These are phyloP conservation scores for Paraphaeosphaeria sporulosa DNA, from an alignment of 2,329 filamentous ascomycete species.

Conservation along the genomic window DNA sequence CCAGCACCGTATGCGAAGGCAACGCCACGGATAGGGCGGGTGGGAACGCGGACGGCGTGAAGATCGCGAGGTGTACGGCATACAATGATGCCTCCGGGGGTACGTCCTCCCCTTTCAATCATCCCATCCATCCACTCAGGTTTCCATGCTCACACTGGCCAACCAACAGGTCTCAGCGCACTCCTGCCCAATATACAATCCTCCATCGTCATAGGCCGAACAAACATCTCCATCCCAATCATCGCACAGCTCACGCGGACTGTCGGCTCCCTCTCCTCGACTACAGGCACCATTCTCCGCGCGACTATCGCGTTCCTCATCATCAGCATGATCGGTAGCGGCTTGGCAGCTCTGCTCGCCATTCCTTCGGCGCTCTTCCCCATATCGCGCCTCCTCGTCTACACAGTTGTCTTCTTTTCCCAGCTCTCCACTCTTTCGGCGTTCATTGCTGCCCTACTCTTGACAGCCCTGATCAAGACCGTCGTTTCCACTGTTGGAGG, in stretches of 20 bases:
- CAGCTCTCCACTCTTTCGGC: constrained; percentile 17
- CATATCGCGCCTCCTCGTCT: constrained; percentile 29
- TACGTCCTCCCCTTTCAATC: constrained; percentile 4
- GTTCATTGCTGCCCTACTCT: constrained; percentile 25
- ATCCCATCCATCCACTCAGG: background rate
- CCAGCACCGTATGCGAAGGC: constrained; percentile 22
- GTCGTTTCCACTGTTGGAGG: constrained; percentile 14
- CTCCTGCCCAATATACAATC: background rate
- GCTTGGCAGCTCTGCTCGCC: constrained; percentile 18
- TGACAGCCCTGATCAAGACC: constrained; percentile 20
- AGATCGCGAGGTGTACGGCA: constrained; percentile 19
- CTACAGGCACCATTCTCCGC: constrained; percentile 14
- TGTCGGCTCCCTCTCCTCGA: background rate
- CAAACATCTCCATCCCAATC: background rate
- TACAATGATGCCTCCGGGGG: constrained; percentile 19
- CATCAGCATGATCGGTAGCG: constrained; percentile 23
- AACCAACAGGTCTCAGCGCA: background rate
- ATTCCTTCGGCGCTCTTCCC: constrained; percentile 32
- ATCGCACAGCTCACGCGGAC: background rate
- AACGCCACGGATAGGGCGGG: constrained; percentile 6
- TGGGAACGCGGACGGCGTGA: constrained; percentile 9
- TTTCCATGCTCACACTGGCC: background rate
- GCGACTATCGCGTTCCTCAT: constrained; percentile 29
- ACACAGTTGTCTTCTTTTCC: constrained; percentile 26
- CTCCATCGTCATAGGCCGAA: background rate